These are phyloP conservation scores for Pleurostoma richardsiae DNA, from an alignment of 2,329 filamentous ascomycete genomes.

Conservation along the genomic window DNA sequence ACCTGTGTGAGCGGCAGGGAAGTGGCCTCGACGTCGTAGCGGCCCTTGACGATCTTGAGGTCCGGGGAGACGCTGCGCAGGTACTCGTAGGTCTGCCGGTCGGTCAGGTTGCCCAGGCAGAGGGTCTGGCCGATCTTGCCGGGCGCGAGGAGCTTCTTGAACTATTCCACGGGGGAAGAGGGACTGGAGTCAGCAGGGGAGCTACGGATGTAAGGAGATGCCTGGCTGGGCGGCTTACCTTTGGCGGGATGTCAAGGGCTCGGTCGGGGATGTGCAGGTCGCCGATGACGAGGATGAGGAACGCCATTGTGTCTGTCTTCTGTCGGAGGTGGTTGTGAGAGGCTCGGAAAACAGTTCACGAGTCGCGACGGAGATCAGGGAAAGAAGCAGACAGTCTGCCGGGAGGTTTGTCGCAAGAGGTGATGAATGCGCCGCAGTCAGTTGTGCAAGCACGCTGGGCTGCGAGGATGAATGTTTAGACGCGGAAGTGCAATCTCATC, in stretches of 20 bases:
- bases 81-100: conserved; percentile 76
- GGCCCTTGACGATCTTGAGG: conserved; percentile 64
- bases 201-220: conserved; percentile 2
- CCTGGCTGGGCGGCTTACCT: conserved; percentile 47
- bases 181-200: conserved; percentile 5
- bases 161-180: conserved; percentile 41
- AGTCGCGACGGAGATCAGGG: too few relatives aligned
- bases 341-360: too few relatives aligned
- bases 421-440: too few relatives aligned
- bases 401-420: too few relatives aligned
- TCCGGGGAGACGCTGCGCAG: conserved; percentile 69
- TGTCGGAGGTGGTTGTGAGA: background rate
- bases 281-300: conserved; percentile 86
- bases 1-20: conserved; percentile 61
- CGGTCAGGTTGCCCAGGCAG: conserved; percentile 75
- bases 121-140: conserved; percentile 80
- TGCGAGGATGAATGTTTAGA: too few relatives aligned
- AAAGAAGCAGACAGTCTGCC: too few relatives aligned
- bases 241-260: conserved; percentile 84
- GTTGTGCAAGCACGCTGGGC: too few relatives aligned
- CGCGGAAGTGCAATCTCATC: too few relatives aligned
- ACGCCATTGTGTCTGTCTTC: conserved; percentile 55
- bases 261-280: conserved; percentile 92
- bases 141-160: conserved; percentile 78
- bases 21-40: conserved; percentile 62